Evolutionary conservation across 768 basidiomycete genomes (phyloP).

Genomic region (Zangia roseola): DNA sequence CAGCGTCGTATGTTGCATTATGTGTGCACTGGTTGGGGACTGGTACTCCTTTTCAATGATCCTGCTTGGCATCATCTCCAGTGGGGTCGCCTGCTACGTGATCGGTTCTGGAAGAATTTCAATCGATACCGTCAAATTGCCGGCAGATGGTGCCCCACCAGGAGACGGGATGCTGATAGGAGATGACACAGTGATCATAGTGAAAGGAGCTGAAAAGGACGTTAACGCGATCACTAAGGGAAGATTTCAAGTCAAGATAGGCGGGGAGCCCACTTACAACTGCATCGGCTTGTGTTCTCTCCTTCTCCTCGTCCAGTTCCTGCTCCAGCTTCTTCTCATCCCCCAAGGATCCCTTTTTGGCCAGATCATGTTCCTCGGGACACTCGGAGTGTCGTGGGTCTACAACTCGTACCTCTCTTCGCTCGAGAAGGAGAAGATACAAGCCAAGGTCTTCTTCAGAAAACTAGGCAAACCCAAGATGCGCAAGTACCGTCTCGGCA

Average conservation of each 20-base stretch:
- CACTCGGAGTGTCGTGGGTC: constrained; percentile 34
- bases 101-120: constrained; percentile 30
- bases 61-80: constrained; percentile 33
- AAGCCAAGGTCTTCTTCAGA: constrained; percentile 17
- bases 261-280: constrained; percentile 12
- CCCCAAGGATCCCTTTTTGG: constrained; percentile 36
- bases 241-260: constrained; percentile 23
- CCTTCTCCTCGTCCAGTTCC: constrained; percentile 32
- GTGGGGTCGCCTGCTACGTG: constrained; percentile 28
- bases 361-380: constrained; percentile 33
- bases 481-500: constrained; percentile 22
- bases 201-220: constrained; percentile 32
- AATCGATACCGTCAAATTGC: constrained; percentile 13
- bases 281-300: constrained; percentile 30
- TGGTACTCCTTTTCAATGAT: constrained; percentile 35
- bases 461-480: constrained; percentile 14
- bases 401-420: constrained; percentile 38
- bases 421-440: constrained; percentile 36
- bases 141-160: constrained; percentile 25
- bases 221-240: constrained; percentile 35
- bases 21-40: constrained; percentile 27
- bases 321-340: constrained; percentile 35
- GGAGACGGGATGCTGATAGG: constrained; percentile 34
- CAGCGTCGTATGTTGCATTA: constrained; percentile 23
- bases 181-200: constrained; percentile 25